Conservation (phyloP, 345 rosid species). For the Psidium guajava region DNA sequence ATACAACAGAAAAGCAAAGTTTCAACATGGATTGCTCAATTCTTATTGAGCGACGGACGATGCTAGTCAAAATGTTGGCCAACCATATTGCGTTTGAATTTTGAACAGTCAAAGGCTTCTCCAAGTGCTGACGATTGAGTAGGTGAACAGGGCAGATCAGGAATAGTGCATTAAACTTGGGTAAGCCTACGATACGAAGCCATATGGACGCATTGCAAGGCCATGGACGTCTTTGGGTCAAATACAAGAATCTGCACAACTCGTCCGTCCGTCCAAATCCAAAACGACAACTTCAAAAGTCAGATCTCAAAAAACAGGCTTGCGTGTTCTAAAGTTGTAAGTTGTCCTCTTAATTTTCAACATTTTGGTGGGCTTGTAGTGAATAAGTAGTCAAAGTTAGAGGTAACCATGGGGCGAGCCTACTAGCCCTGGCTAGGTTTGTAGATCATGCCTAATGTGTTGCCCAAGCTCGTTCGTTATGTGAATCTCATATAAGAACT, state of each 20-base stretch:
- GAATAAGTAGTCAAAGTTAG: not conserved
- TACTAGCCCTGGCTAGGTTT: too few species aligned
- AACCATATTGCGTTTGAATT: not conserved
- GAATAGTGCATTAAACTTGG: not conserved
- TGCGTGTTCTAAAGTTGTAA: not conserved
- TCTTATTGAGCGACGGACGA: not conserved
- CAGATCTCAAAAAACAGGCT: not conserved
- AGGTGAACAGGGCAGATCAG: not conserved
- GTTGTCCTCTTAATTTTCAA: not conserved
- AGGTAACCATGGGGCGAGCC: not conserved
- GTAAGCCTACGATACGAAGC: not conserved
- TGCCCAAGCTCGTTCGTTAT: not conserved
- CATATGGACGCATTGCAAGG: not conserved
- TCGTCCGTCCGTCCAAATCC: not conserved
- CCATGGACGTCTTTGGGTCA: not conserved
- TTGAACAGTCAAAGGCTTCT: not conserved
- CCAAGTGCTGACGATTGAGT: not conserved
- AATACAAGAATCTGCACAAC: not conserved
- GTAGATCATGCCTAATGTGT: too few species aligned
- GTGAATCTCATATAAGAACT: not conserved
- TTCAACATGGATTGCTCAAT: not conserved
- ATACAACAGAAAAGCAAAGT: not conserved
- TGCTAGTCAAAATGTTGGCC: not conserved
- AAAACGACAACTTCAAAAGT: not conserved
- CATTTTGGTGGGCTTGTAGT: not conserved